phyloP scores from a whole-genome alignment of 2,329 filamentous ascomycete species.

The Xylariales sp. region DNA sequence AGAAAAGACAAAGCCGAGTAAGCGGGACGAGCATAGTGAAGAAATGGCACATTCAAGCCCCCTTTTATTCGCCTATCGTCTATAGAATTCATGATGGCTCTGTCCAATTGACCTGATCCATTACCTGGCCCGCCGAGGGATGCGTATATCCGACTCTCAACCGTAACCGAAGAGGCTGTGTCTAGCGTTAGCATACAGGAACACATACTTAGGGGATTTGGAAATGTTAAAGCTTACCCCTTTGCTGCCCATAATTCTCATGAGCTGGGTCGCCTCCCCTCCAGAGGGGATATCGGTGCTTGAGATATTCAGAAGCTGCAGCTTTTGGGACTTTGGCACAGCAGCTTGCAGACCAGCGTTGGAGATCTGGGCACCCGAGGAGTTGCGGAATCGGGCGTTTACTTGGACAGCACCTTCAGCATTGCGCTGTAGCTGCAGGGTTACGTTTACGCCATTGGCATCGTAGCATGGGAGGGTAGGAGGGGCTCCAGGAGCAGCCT shows the following conservation, averaged over 20 bases:
- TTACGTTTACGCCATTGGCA: constrained; percentile 78
- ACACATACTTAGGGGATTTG: constrained; percentile 2
- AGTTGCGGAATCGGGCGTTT: constrained; percentile 78
- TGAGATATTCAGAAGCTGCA: constrained; percentile 88
- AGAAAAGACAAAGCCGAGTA: no score
- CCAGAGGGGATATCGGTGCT: constrained; percentile 71
- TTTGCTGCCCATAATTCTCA: constrained; percentile 80
- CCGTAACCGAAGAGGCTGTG: constrained; percentile 76
- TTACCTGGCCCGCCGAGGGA: constrained; percentile 64
- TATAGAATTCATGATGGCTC: constrained; percentile 53
- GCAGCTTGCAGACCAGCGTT: constrained; percentile 86
- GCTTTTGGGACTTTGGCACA: constrained; percentile 91
- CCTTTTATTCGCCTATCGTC: constrained; percentile 14
- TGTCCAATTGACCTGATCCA: constrained; percentile 95
- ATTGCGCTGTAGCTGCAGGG: constrained; percentile 79
- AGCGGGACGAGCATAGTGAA: no score
- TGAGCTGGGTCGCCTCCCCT: constrained; percentile 81
- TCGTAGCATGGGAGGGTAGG: constrained; percentile 71
- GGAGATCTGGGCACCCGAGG: constrained; percentile 58
- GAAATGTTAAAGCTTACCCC: constrained; percentile 71
- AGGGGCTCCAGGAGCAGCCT: constrained; percentile 35
- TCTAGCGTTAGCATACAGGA: constrained; percentile 7
- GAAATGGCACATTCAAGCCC: constrained; percentile 1
- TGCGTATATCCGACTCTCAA: constrained; percentile 79
- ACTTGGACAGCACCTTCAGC: constrained; percentile 77